Evolutionary conservation across 2,329 filamentous ascomycete species (phyloP).

Genomic region (Kalmusia sp.): DNA sequence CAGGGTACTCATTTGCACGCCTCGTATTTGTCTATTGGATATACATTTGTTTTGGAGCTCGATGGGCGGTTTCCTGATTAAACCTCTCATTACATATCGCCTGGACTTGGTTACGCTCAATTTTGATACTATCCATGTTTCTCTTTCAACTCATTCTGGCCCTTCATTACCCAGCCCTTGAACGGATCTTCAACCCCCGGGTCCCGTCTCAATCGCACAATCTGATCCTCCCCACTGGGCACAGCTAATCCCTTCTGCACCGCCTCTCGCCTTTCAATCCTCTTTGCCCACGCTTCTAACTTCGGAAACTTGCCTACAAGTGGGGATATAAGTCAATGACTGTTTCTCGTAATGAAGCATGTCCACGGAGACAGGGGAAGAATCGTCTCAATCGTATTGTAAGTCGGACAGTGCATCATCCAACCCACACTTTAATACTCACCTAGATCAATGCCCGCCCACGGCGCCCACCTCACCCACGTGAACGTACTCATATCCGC

Average conservation of each 20-base stretch:
- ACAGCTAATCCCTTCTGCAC: slow-evolving; percentile 64
- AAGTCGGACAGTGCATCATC: too few species aligned
- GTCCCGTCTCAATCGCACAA: slow-evolving; percentile 30
- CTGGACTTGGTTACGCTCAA: slow-evolving; percentile 4
- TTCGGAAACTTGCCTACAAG: slow-evolving; percentile 71
- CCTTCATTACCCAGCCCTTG: slow-evolving; percentile 31
- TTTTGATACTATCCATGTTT: slow-evolving; percentile 18
- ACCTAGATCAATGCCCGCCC: slow-evolving; percentile 69
- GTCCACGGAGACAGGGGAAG: too few species aligned
- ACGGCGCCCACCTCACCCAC: slow-evolving; percentile 70
- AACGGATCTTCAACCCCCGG: slow-evolving; percentile 31
- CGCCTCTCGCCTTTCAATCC: slow-evolving; percentile 24
- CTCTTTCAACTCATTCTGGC: slow-evolving; percentile 25
- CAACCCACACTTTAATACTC: too few species aligned
- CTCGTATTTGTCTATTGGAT: slow-evolving; percentile 48
- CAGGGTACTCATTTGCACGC: slow-evolving; percentile 46
- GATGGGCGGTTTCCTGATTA: too few species aligned
- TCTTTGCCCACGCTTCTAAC: slow-evolving; percentile 60
- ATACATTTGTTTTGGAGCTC: too few species aligned
- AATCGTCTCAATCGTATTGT: too few species aligned
- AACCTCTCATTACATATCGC: background rate
- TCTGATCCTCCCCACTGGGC: slow-evolving; percentile 31
- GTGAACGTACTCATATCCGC: slow-evolving; percentile 79
- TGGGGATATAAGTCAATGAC: too few species aligned
- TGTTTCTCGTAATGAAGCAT: too few species aligned